Percentiles rank a stretch among this genome's conserved stretches.
phyloP scores from a whole-genome alignment of 768 basidiomycete species.

The Psilocybe azurescens region DNA sequence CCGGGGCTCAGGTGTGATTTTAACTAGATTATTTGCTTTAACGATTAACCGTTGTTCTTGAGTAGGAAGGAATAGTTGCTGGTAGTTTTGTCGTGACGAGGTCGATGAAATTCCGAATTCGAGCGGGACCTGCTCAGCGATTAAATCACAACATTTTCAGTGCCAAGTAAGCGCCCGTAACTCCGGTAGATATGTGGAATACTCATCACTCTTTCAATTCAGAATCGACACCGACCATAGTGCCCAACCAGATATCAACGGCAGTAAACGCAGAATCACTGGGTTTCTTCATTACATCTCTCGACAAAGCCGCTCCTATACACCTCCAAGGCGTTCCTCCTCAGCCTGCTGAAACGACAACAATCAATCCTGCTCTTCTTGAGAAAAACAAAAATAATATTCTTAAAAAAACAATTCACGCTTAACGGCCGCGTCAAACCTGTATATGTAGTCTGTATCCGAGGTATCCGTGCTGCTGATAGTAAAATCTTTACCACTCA shows the following conservation, averaged over 20 bases:
- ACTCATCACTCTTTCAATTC: neutral
- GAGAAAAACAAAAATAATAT: neutral
- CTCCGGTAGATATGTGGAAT: no score
- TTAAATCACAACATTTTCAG: conserved; percentile 13
- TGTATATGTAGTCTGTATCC: no score
- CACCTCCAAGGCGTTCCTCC: conserved; percentile 5
- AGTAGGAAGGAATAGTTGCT: conserved; percentile 10
- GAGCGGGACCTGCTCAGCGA: conserved; percentile 12
- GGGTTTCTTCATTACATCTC: conserved; percentile 12
- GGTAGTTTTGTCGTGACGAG: conserved; percentile 12
- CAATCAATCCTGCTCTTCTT: neutral
- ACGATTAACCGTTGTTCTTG: no score
- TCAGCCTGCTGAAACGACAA: neutral
- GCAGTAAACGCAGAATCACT: conserved; percentile 9
- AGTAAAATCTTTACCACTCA: no score
- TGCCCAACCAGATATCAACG: conserved; percentile 5
- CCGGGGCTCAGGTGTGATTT: neutral
- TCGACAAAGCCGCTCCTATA: conserved; percentile 10
- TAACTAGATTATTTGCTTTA: neutral
- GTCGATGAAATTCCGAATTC: conserved; percentile 10
- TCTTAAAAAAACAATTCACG: neutral
- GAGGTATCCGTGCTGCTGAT: no score
- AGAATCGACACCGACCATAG: conserved; percentile 5
- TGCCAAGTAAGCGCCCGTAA: conserved; percentile 4
- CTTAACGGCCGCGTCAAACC: no score